Conservation (phyloP, 257 asterid species). For the Penstemon barbatus region DNA sequence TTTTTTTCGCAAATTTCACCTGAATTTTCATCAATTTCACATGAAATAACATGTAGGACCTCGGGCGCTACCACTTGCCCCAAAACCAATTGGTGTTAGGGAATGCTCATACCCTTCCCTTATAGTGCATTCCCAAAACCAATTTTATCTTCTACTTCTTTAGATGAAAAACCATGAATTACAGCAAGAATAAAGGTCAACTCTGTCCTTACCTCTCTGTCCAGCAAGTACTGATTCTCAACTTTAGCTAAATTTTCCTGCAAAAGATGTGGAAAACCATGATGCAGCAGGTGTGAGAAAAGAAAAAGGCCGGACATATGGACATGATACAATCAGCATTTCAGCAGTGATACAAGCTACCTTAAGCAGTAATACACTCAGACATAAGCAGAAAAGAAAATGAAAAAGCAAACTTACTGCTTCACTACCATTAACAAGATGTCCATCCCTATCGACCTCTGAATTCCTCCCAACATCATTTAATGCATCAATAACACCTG, state of each 20-base stretch:
- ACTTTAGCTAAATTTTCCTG: constrained; percentile 39
- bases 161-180: constrained; percentile 8
- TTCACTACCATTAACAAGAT: constrained; percentile 38
- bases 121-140: too few relatives aligned
- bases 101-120: too few relatives aligned
- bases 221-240: constrained; percentile 42
- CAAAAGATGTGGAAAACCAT: constrained; percentile 17
- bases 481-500: constrained; percentile 15
- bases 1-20: too few relatives aligned
- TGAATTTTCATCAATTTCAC: too few relatives aligned
- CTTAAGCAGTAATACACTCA: constrained; percentile 11
- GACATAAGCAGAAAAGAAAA: constrained; percentile 14
- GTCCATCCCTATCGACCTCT: constrained; percentile 34
- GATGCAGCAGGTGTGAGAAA: constrained; percentile 2
- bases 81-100: too few relatives aligned
- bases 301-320: background rate
- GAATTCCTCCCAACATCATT: constrained; percentile 25
- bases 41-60: too few relatives aligned
- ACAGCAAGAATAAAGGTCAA: constrained; percentile 12
- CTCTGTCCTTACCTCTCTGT: constrained; percentile 46
- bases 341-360: constrained; percentile 13
- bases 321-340: constrained; percentile 9
- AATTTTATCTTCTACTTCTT: too few relatives aligned
- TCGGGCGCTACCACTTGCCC: too few relatives aligned
- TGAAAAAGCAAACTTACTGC: constrained; percentile 35